phyloP scores from a whole-genome alignment of 495 filamentous ascomycete species.

The Neurospora sp. region DNA sequence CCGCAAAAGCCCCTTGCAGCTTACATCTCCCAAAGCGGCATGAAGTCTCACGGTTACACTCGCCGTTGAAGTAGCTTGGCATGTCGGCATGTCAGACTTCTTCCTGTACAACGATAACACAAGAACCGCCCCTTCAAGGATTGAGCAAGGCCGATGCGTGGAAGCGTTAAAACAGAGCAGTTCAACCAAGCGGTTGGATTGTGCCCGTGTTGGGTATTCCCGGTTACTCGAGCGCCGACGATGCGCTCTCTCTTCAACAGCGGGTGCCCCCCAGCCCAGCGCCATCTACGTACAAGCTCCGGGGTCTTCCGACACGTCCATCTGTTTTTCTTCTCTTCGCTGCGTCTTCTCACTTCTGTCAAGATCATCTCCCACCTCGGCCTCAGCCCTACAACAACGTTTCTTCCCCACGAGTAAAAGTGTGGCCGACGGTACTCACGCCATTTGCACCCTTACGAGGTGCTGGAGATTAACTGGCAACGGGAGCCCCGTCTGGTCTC shows the following conservation, averaged over 20 bases:
- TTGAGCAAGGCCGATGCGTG: too few relatives aligned
- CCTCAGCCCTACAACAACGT: neutral
- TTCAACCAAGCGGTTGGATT: neutral
- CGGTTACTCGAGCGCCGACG: neutral
- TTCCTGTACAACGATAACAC: neutral
- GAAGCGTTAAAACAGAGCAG: neutral
- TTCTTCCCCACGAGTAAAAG: neutral
- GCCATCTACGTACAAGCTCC: neutral
- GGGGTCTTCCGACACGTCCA: neutral
- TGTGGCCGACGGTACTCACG: neutral
- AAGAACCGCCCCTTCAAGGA: neutral
- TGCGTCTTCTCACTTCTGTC: neutral
- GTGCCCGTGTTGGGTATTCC: too few relatives aligned
- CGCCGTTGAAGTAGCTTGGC: neutral
- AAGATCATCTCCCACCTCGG: neutral
- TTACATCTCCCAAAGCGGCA: neutral
- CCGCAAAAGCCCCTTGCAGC: neutral
- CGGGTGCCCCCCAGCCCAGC: neutral
- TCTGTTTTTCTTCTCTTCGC: neutral
- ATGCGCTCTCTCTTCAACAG: neutral
- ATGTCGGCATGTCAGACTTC: neutral
- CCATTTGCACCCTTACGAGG: neutral
- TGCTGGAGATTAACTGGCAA: neutral
- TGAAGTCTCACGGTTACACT: neutral
- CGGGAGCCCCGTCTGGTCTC: neutral